Percentiles rank a stretch among this genome's conserved stretches.
Evolutionary conservation across 2,329 filamentous ascomycete species (phyloP).

Genomic region (Monosporascus sp.): DNA sequence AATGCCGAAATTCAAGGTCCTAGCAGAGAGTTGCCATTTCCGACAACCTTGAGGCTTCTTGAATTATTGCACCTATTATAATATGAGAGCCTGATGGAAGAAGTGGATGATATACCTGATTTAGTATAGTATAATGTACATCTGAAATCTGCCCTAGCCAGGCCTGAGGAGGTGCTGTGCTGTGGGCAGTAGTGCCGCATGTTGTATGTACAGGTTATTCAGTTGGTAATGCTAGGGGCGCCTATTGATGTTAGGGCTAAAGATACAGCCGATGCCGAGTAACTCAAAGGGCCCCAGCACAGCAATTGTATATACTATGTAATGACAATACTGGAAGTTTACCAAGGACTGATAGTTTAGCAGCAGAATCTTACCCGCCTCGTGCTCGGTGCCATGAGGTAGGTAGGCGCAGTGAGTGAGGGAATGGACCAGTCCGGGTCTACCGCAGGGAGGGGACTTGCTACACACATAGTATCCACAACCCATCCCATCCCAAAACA

Average conservation of each 20-base stretch:
- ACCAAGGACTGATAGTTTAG: slow-evolving; percentile 8
- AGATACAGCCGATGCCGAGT: slow-evolving; percentile 13
- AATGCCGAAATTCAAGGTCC: background rate
- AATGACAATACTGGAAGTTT: slow-evolving; percentile 20
- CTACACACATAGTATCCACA: too few species aligned
- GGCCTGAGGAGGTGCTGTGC: background rate
- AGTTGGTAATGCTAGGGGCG: background rate
- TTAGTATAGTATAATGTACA: background rate
- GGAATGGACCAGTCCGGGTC: too few species aligned
- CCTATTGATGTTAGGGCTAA: slow-evolving; percentile 6
- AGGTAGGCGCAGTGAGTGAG: too few species aligned
- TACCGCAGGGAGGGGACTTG: too few species aligned
- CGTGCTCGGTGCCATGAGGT: too few species aligned
- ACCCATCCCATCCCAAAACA: too few species aligned
- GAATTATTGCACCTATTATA: background rate
- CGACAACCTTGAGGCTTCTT: background rate
- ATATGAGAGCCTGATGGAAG: background rate
- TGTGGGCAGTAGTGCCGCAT: background rate
- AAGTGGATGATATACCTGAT: background rate
- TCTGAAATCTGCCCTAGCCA: background rate
- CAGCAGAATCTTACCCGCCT: too few species aligned
- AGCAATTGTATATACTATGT: slow-evolving; percentile 18
- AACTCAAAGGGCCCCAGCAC: slow-evolving; percentile 18
- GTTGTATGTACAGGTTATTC: background rate
- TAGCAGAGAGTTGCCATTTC: background rate